phyloP scores from a whole-genome alignment of 2,329 filamentous ascomycete species.

The Xylariaceae sp. region DNA sequence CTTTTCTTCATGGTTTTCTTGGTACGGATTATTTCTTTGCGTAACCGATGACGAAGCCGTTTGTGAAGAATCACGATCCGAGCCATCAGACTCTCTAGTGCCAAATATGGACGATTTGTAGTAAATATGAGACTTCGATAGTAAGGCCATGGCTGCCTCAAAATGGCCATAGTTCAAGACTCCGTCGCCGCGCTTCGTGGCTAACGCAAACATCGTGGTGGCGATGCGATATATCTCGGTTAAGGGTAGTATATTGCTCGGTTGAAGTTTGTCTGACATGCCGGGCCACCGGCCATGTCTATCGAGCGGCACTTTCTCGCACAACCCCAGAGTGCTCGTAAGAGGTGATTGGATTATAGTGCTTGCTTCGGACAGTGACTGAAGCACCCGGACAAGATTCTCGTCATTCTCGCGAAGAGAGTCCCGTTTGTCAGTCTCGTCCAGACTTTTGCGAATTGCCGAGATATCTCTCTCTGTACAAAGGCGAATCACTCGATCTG shows the following conservation, averaged over 20 bases:
- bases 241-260: conserved; percentile 20
- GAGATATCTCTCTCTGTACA: not conserved
- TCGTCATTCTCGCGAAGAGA: conserved; percentile 28
- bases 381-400: conserved; percentile 27
- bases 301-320: conserved; percentile 1
- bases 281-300: not conserved
- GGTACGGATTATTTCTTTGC: conserved; percentile 38
- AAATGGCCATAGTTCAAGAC: conserved; percentile 16
- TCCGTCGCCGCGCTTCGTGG: conserved; percentile 10
- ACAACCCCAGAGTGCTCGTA: conserved; percentile 17
- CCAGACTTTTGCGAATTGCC: not conserved
- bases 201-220: conserved; percentile 27
- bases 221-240: conserved; percentile 29
- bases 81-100: not conserved
- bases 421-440: conserved; percentile 16
- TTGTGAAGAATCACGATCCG: conserved; percentile 24
- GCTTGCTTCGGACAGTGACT: conserved; percentile 21
- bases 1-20: conserved; percentile 77
- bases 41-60: not conserved
- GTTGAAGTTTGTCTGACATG: conserved; percentile 15
- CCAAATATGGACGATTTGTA: conserved; percentile 20
- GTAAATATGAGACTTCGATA: not conserved
- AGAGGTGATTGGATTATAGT: not conserved
- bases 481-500: conserved; percentile 34
- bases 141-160: conserved; percentile 14